Evolutionary conservation across 192 early-diverging fungal species (phyloP).

Genomic region (Piromyces sp.): DNA sequence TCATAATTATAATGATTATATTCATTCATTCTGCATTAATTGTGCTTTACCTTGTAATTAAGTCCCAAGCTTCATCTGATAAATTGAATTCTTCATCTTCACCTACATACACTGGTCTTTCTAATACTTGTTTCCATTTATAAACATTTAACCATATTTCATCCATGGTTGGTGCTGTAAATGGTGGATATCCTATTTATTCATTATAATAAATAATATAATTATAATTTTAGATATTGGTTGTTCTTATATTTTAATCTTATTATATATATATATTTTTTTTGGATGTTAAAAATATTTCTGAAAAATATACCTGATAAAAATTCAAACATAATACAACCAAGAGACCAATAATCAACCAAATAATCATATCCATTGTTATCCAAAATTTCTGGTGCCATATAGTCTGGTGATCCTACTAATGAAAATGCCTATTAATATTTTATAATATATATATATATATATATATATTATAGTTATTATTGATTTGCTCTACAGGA

Average conservation of each 20-base stretch:
- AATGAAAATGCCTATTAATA: constrained; percentile 11
- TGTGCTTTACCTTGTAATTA: constrained; percentile 28
- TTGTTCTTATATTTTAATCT: too few species aligned
- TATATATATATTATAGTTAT: background rate
- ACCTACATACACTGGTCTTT: constrained; percentile 59
- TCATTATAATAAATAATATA: too few species aligned
- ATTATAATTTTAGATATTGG: too few species aligned
- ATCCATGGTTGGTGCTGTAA: constrained; percentile 43
- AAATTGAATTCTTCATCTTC: constrained; percentile 62
- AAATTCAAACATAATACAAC: constrained; percentile 63
- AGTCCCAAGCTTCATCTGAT: constrained; percentile 55
- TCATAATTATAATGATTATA: too few species aligned
- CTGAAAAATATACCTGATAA: constrained; percentile 18
- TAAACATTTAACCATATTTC: constrained; percentile 75
- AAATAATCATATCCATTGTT: constrained; percentile 35
- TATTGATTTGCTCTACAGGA: too few species aligned
- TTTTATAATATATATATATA: too few species aligned
- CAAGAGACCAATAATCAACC: constrained; percentile 61
- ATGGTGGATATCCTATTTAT: constrained; percentile 46
- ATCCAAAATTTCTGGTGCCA: constrained; percentile 74
- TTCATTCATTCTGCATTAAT: too few species aligned
- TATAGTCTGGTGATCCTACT: constrained; percentile 84
- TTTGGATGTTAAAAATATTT: background rate
- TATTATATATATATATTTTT: background rate
- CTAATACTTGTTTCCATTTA: constrained; percentile 59